Conservation (phyloP, 768 basidiomycete genomes). For the Boletus fagicola region DNA sequence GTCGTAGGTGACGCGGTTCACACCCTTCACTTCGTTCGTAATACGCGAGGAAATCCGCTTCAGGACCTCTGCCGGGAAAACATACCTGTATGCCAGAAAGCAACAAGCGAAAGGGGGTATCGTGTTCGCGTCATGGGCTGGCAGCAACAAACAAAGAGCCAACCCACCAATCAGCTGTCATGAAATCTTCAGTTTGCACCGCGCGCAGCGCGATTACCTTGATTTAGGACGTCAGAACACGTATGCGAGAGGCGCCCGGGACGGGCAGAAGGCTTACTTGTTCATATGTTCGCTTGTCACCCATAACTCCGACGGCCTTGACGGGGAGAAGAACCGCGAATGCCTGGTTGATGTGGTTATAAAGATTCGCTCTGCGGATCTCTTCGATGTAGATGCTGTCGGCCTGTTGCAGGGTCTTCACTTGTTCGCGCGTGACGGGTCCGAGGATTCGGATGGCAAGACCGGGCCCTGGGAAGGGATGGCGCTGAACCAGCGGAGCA, state of each 20-base stretch:
- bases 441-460: constrained; percentile 98
- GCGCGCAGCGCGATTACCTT: constrained; percentile 93
- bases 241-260: neutral
- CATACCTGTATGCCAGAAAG: constrained; percentile 58
- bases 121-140: neutral
- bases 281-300: constrained; percentile 94
- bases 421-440: constrained; percentile 91
- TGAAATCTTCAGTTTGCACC: constrained; percentile 98
- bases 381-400: constrained; percentile 98
- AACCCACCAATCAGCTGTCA: constrained; percentile 96
- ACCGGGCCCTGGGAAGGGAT: constrained; percentile 98
- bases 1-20: constrained; percentile 95
- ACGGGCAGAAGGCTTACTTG: constrained; percentile 50
- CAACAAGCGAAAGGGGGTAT: constrained; percentile 19
- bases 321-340: constrained; percentile 97
- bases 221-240: constrained; percentile 2
- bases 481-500: constrained; percentile 87
- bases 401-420: constrained; percentile 85
- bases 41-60: constrained; percentile 93
- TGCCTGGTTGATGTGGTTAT: constrained; percentile 92
- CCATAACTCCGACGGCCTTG: constrained; percentile 96
- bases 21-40: constrained; percentile 95
- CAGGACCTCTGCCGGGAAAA: constrained; percentile 90
- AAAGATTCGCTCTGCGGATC: constrained; percentile 88
- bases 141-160: neutral